These are phyloP conservation scores for Phytopythium vexans DNA, from an alignment of 352 stramenopile species.

Conservation along the genomic window DNA sequence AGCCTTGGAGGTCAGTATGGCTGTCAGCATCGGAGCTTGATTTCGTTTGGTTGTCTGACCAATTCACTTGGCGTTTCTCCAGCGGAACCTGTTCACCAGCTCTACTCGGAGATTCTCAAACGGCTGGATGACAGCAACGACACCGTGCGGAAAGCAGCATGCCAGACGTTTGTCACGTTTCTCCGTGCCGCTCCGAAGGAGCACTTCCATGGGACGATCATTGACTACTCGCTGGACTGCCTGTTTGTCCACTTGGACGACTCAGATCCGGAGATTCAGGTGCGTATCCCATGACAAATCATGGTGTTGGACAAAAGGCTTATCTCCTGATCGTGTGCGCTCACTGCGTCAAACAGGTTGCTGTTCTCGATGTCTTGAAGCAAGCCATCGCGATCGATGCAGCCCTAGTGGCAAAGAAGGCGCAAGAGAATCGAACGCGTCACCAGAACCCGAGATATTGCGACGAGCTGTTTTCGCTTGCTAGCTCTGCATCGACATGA, in stretches of 20 bases:
- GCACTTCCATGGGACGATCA: conserved; percentile 87
- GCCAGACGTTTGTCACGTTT: conserved; percentile 86
- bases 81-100: conserved; percentile 89
- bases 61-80: not conserved
- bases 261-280: conserved; percentile 82
- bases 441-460: conserved; percentile 73
- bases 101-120: conserved; percentile 92
- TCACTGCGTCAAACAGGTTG: conserved; percentile 29
- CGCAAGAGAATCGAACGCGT: conserved; percentile 63
- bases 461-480: conserved; percentile 58
- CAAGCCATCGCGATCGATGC: conserved; percentile 61
- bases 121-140: conserved; percentile 91
- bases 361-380: conserved; percentile 69
- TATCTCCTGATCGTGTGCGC: conserved; percentile 3
- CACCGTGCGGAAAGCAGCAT: conserved; percentile 83
- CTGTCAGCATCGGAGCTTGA: not conserved
- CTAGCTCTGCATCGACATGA: conserved; percentile 25
- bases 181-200: conserved; percentile 77
- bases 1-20: conserved; percentile 55
- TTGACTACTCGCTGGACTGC: conserved; percentile 89
- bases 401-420: conserved; percentile 61
- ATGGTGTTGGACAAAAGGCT: not conserved
- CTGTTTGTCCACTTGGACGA: conserved; percentile 92
- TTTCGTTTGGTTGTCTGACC: not conserved
- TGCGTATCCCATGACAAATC: conserved; percentile 13